phyloP scores from a whole-genome alignment of 1,284 basidiomycete genomes.

The Wallemia hederae region DNA sequence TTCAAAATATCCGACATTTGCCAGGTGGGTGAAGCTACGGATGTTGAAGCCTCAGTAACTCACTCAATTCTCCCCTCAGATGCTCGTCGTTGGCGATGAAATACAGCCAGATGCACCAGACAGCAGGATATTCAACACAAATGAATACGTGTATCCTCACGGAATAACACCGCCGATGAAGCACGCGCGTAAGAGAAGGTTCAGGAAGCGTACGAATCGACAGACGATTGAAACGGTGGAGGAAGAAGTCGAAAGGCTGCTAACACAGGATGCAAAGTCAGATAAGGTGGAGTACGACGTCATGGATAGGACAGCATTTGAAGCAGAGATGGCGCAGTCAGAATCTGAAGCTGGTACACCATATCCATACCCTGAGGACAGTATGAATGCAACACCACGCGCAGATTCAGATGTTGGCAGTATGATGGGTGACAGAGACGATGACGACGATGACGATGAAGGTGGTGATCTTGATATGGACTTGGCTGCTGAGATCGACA shows the following conservation, averaged over 20 bases:
- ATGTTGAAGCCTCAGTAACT: neutral
- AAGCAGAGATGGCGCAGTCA: slow-evolving; percentile 3
- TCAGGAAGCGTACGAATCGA: slow-evolving; percentile 62
- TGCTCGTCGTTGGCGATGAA: slow-evolving; percentile 57
- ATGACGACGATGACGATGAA: slow-evolving; percentile 12
- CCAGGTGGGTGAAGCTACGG: slow-evolving; percentile 26
- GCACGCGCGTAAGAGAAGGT: slow-evolving; percentile 70
- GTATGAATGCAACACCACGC: neutral
- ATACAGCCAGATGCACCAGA: slow-evolving; percentile 36
- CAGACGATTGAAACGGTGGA: slow-evolving; percentile 90
- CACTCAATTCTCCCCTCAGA: slow-evolving; percentile 20
- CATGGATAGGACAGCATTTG: slow-evolving; percentile 3
- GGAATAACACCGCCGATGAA: slow-evolving; percentile 82
- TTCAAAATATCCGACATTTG: slow-evolving; percentile 98
- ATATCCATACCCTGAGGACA: neutral
- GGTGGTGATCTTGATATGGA: slow-evolving; percentile 8
- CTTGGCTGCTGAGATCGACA: neutral
- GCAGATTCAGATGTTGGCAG: slow-evolving; percentile 1
- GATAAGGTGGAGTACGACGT: slow-evolving; percentile 44
- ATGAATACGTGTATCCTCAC: slow-evolving; percentile 93
- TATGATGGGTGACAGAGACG: slow-evolving; percentile 7
- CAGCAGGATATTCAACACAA: slow-evolving; percentile 47
- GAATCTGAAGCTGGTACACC: slow-evolving; percentile 5
- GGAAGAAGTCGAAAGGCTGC: slow-evolving; percentile 70
- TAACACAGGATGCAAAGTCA: slow-evolving; percentile 61